These are phyloP conservation scores for Hypoxylon rickii DNA, from an alignment of 495 filamentous ascomycete genomes.

Conservation along the genomic window DNA sequence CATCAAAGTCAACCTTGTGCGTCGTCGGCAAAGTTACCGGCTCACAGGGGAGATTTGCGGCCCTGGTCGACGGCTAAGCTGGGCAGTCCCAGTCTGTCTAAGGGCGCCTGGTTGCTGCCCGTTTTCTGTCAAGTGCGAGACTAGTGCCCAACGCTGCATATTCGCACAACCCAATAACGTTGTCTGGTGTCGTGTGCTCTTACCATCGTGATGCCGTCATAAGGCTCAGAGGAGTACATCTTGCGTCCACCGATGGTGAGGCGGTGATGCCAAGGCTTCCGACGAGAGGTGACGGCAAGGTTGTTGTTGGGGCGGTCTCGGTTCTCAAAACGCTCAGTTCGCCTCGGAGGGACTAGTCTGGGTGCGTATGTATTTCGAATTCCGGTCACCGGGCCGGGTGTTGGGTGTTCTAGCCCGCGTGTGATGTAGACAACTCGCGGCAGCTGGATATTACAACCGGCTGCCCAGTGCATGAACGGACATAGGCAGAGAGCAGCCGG, in stretches of 20 bases:
- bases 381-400: neutral
- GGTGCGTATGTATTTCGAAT: no score
- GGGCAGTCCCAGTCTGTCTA: no score
- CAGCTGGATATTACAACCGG: neutral
- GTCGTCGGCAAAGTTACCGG: conserved; percentile 24
- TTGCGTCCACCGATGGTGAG: no score
- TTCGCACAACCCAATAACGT: no score
- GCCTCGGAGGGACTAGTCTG: neutral
- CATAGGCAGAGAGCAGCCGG: conserved; percentile 7
- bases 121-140: conserved; percentile 2
- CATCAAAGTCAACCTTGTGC: conserved; percentile 16
- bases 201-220: no score
- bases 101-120: neutral
- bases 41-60: conserved; percentile 1
- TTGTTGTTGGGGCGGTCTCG: conserved; percentile 7
- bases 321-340: conserved; percentile 25
- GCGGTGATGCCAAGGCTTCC: no score
- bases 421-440: conserved; percentile 12
- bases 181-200: no score
- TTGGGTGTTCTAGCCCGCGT: conserved; percentile 4
- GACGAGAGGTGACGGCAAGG: neutral
- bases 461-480: neutral
- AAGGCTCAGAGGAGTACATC: no score
- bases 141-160: conserved; percentile 29
- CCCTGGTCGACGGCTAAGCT: neutral